A percentile compares a stretch with the other conserved stretches of the same genome.
These are phyloP conservation scores for Fusarium equiseti DNA, from an alignment of 2,329 filamentous ascomycete species.

Conservation along the genomic window DNA sequence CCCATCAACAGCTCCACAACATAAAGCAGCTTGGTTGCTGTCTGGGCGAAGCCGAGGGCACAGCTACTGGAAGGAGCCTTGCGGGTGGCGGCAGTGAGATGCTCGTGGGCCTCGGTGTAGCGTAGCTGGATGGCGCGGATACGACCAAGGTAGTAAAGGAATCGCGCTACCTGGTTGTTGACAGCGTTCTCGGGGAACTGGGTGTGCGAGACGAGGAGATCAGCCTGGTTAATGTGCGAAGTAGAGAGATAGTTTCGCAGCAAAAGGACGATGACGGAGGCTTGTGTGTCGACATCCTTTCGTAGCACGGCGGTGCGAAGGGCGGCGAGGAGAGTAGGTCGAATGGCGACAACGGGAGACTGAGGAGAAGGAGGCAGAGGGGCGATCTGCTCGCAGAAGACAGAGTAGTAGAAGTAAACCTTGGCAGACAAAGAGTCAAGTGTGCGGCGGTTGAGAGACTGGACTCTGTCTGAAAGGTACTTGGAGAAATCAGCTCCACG, in stretches of 20 bases:
- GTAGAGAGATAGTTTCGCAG: slow-evolving; percentile 96
- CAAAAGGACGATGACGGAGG: slow-evolving; percentile 92
- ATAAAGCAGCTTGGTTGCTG: slow-evolving; percentile 93
- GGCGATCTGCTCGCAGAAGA: slow-evolving; percentile 92
- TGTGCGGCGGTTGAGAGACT: slow-evolving; percentile 90
- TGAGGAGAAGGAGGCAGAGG: slow-evolving; percentile 90
- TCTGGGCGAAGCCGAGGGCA: slow-evolving; percentile 94
- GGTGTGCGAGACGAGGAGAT: slow-evolving; percentile 94
- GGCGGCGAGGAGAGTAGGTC: slow-evolving; percentile 86
- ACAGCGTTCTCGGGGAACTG: slow-evolving; percentile 93
- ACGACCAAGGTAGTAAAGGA: slow-evolving; percentile 96
- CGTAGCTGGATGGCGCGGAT: slow-evolving; percentile 96
- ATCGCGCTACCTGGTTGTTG: slow-evolving; percentile 98
- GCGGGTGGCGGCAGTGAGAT: slow-evolving; percentile 90
- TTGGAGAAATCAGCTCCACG: slow-evolving; percentile 87
- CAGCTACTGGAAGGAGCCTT: slow-evolving; percentile 93
- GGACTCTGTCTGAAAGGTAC: slow-evolving; percentile 85
- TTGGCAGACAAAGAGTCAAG: slow-evolving; percentile 93
- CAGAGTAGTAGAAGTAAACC: slow-evolving; percentile 97
- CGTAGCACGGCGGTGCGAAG: slow-evolving; percentile 95
- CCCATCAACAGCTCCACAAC: slow-evolving; percentile 98
- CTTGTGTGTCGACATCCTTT: slow-evolving; percentile 97
- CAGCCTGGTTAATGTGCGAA: slow-evolving; percentile 96
- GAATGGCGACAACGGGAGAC: slow-evolving; percentile 87
- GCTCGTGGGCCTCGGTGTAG: slow-evolving; percentile 96